Conservation (phyloP, 352 stramenopile genomes). For the Phytophthora vignae region DNA sequence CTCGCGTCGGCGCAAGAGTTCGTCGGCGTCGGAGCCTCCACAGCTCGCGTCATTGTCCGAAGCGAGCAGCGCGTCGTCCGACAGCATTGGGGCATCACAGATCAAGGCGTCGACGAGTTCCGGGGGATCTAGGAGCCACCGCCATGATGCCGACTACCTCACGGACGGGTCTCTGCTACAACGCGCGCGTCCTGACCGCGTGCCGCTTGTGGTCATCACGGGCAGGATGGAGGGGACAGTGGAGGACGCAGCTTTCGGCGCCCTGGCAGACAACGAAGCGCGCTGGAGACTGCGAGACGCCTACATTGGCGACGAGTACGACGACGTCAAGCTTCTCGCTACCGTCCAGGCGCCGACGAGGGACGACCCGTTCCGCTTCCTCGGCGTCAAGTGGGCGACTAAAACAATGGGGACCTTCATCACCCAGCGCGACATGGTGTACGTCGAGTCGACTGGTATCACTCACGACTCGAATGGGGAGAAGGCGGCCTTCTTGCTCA, state of each 20-base stretch:
- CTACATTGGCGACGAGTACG: slow-evolving; percentile 46
- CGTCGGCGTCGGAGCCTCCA: slow-evolving; percentile 17
- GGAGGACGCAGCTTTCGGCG: slow-evolving; percentile 46
- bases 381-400: slow-evolving; percentile 50
- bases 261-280: slow-evolving; percentile 40
- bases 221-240: slow-evolving; percentile 47
- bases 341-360: slow-evolving; percentile 35
- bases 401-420: slow-evolving; percentile 42
- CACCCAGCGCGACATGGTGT: slow-evolving; percentile 44
- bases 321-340: slow-evolving; percentile 45
- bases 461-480: slow-evolving; percentile 41
- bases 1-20: slow-evolving; percentile 35
- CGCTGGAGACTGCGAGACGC: slow-evolving; percentile 43
- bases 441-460: slow-evolving; percentile 45
- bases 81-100: slow-evolving; percentile 8
- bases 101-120: slow-evolving; percentile 31
- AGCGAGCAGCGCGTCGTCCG: slow-evolving; percentile 27
- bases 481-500: slow-evolving; percentile 34
- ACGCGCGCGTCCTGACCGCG: slow-evolving; percentile 25
- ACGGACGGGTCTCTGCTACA: slow-evolving; percentile 43
- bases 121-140: not conserved
- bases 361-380: slow-evolving; percentile 52
- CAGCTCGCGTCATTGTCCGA: slow-evolving; percentile 23
- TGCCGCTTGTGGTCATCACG: slow-evolving; percentile 39
- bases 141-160: slow-evolving; percentile 39